Base-by-base conservation (phyloP, 306 rosid species). In the Malus orientalis region DNA sequence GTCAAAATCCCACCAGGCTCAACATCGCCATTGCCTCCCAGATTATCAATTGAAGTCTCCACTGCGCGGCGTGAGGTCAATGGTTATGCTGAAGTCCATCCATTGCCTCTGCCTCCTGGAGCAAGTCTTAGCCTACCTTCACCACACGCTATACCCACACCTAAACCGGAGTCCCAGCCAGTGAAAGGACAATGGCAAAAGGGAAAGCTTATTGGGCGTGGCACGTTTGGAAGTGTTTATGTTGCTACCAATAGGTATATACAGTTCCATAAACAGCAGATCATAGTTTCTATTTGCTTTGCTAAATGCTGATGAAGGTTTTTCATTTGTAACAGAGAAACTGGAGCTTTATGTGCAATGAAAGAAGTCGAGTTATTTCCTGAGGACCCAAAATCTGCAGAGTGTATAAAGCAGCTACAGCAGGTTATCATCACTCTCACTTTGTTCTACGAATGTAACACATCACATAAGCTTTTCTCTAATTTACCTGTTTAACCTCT, bases 301-400 rank as follows among this genome's bases (percentile, higher is more conserved):
- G 61, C 73, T 29, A 69, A 62, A 53, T 61, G 72, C 82, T 58
- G 76, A 73, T 67, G 25, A 76, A 6, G 25, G 30, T 20, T n/a
- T 76, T 61, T 69, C 3, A 4, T 40, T 69, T 51, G 49, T 69
- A 32, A 29, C 81, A 95, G 98, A 74, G 88, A 87, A 85, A 96
- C 95, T 67, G 99, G 99, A 79, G 93, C 99, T 73, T 82, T 96
- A 85, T 96, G 98, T 87, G 99, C 99, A 57, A 91, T 96, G 99
- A 96, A 96, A 85, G 99, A 96, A 84, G 99, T 83, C 59, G 99
- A 93, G 70, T 80, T 93, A 76, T 85, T 86, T 80, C 89, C 78
- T 19, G 99, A 93, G 77, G 99, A 96, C 80, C 98, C 98, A 44
- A 96, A 96, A 84, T 86, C 98, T 13, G 93, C 89, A 14, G 99